Evolutionary conservation across 2,329 filamentous ascomycete species (phyloP).

Genomic region (Shiraia bambusicola): DNA sequence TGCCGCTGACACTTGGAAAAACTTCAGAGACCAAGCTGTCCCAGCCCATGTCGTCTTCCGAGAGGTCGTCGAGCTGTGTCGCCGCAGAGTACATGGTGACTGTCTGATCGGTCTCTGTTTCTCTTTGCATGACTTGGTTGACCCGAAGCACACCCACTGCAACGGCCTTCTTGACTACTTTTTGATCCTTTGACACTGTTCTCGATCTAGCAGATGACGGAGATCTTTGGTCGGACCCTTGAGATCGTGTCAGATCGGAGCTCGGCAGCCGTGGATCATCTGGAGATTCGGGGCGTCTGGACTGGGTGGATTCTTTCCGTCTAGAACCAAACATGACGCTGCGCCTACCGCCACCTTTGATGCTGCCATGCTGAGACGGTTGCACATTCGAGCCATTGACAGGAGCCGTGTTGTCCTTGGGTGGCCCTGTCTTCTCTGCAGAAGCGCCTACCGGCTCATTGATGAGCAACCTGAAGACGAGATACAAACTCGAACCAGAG

Average conservation of each 20-base stretch:
- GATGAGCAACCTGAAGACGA: conserved; percentile 78
- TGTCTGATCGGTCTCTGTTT: conserved; percentile 72
- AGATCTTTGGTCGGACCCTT: conserved; percentile 29
- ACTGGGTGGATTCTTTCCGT: conserved; percentile 47
- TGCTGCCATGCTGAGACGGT: conserved; percentile 36
- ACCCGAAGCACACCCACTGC: conserved; percentile 78
- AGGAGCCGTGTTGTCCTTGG: conserved; percentile 28
- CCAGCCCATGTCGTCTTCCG: conserved; percentile 64
- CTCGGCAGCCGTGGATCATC: conserved; percentile 24
- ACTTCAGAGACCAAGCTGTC: conserved; percentile 66
- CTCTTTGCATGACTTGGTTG: conserved; percentile 70
- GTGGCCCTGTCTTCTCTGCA: conserved; percentile 31
- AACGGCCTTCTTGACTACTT: conserved; percentile 66
- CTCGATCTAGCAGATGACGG: conserved; percentile 33
- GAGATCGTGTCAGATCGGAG: conserved; percentile 26
- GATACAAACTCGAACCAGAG: conserved; percentile 71
- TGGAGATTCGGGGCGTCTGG: conserved; percentile 18
- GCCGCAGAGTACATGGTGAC: conserved; percentile 75
- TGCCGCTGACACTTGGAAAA: conserved; percentile 69
- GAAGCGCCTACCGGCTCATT: conserved; percentile 48
- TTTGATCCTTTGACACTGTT: conserved; percentile 44
- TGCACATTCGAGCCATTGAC: conserved; percentile 27
- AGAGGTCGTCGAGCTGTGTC: conserved; percentile 29
- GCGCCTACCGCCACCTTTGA: conserved; percentile 49
- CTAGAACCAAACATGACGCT: conserved; percentile 69